Conservation (phyloP, 116 monocot genomes). For the Iris pallida region DNA sequence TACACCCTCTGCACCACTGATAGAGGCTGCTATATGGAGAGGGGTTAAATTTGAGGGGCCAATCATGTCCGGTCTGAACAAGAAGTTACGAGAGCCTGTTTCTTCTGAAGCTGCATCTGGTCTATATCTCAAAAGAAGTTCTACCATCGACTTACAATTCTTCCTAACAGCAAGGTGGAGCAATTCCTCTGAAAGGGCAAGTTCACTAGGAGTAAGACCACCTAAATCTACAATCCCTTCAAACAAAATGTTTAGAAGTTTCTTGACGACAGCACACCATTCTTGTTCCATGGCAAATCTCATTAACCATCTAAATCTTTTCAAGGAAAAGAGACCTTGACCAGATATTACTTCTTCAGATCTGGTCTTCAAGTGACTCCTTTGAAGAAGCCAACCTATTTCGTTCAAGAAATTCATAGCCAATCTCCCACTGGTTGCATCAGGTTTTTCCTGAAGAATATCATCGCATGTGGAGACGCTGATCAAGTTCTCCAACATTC, state of each 20-base stretch:
- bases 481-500: constrained; percentile 51
- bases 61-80: constrained; percentile 71
- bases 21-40: constrained; percentile 76
- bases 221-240: constrained; percentile 43
- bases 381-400: constrained; percentile 87
- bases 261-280: constrained; percentile 76
- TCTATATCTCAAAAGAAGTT: constrained; percentile 56
- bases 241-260: constrained; percentile 71
- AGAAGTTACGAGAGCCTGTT: constrained; percentile 8
- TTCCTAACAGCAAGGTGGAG: constrained; percentile 66
- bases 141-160: constrained; percentile 55
- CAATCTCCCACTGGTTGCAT: constrained; percentile 25
- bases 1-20: constrained; percentile 33
- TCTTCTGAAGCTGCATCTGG: constrained; percentile 1
- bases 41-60: constrained; percentile 59
- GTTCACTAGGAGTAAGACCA: constrained; percentile 27
- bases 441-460: constrained; percentile 7
- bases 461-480: constrained; percentile 8
- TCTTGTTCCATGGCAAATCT: constrained; percentile 54
- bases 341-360: constrained; percentile 3
- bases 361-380: constrained; percentile 27
- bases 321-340: constrained; percentile 26
- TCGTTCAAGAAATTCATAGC: constrained; percentile 72
- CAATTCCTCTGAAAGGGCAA: constrained; percentile 43
- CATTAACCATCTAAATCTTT: constrained; percentile 55